Evolutionary conservation across 2,329 filamentous ascomycete species (phyloP).

Genomic region (Cercospora zeina): DNA sequence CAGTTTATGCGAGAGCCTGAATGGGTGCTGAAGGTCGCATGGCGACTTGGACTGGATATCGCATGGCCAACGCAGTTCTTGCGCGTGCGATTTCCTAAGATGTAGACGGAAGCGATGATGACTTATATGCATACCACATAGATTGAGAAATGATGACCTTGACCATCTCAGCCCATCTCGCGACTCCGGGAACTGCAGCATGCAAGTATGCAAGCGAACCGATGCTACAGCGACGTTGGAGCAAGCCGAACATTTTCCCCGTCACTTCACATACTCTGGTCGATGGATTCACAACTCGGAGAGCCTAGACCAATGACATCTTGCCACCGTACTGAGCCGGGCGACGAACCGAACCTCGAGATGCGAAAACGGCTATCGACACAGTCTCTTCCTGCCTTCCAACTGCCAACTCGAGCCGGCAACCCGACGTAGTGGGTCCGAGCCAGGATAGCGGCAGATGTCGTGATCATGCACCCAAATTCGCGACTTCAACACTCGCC

Average conservation of each 20-base stretch:
- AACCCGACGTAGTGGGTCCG: slow-evolving; percentile 6
- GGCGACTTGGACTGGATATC: slow-evolving; percentile 52
- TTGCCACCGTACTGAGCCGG: not conserved
- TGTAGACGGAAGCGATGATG: slow-evolving; percentile 17
- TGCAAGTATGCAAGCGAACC: not conserved
- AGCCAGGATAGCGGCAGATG: slow-evolving; percentile 13
- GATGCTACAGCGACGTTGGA: not conserved
- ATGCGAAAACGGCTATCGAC: not conserved
- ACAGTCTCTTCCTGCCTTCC: not conserved
- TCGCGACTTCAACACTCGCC: slow-evolving; percentile 21
- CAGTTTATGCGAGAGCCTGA: slow-evolving; percentile 59
- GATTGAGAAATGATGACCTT: not conserved
- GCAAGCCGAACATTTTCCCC: not conserved
- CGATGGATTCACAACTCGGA: not conserved
- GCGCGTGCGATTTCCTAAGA: slow-evolving; percentile 35
- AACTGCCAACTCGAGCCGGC: not conserved
- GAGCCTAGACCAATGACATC: not conserved
- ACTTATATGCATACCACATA: not conserved
- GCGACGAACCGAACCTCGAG: not conserved
- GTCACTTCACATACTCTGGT: not conserved
- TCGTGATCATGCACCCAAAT: slow-evolving; percentile 16
- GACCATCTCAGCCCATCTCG: not conserved
- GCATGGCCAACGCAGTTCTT: slow-evolving; percentile 53
- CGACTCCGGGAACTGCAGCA: not conserved
- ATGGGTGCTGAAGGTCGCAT: slow-evolving; percentile 56